A percentile compares a stretch with the other conserved stretches of the same genome.
Evolutionary conservation across 148 eudicot species (phyloP).

Genomic region (Agrostemma githago): DNA sequence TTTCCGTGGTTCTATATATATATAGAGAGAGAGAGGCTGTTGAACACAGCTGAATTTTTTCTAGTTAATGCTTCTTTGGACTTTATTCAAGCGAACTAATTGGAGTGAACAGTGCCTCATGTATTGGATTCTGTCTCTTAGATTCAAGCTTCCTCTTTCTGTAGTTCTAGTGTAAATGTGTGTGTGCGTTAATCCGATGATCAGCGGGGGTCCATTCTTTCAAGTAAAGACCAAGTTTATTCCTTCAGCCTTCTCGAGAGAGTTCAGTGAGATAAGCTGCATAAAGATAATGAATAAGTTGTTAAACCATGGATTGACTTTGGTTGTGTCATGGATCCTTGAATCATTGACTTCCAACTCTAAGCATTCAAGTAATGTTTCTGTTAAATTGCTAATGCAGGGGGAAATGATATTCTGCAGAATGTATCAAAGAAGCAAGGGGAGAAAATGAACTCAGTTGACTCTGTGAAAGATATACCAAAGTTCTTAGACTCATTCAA

Average conservation of each 20-base stretch:
- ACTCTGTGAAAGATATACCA: slow-evolving; percentile 77
- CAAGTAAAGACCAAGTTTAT: neutral
- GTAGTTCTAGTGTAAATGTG: neutral
- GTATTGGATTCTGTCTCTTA: neutral
- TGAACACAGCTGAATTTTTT: neutral
- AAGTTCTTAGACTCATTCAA: slow-evolving; percentile 56
- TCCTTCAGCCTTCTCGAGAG: neutral
- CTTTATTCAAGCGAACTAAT: neutral
- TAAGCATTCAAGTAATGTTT: neutral
- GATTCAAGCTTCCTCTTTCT: neutral
- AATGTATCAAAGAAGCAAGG: slow-evolving; percentile 88
- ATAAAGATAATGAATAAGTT: neutral
- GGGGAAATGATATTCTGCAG: slow-evolving; percentile 82
- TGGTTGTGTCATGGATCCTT: neutral
- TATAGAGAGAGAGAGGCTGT: neutral
- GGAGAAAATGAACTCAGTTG: slow-evolving; percentile 68
- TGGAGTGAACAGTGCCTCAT: neutral
- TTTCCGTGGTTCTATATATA: neutral
- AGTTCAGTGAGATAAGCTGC: neutral
- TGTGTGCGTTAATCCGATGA: neutral
- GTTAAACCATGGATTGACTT: neutral
- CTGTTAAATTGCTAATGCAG: slow-evolving; percentile 39
- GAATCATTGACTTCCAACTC: neutral
- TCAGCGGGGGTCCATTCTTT: neutral
- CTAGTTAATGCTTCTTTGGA: neutral